Evolutionary conservation across 129 eudicot genomes (phyloP), one percentile per base, ranked within the genome.

Genomic region (Solidago caesia): DNA sequence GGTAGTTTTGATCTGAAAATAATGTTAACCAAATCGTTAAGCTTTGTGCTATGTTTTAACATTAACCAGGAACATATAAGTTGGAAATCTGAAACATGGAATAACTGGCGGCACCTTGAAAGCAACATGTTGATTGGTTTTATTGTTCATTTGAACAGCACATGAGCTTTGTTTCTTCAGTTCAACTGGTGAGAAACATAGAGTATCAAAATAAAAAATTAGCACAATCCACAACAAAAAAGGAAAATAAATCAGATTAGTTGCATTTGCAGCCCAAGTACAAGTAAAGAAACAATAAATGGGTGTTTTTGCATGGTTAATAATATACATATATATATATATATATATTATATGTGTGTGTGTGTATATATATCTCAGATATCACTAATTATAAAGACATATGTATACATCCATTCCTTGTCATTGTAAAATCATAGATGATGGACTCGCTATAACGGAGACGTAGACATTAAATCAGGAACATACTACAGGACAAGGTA

Each of bases 111-210:
- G 44, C 77, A 63, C 76, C 78, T 81, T 86, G 73, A 86, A 89
- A 70, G 91, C 96, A 65, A 89, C 91, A 86, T 84, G 80, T 14
- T 80, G 71, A 55, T 80, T 56, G 48, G 91, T 76, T 82, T 80
- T 89, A 75, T 89, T 89, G 78, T 71, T 45, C 74, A 89, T 73
- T 15, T 79, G 86, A 68, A 89, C 74, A 66, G 86, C 74, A 69
- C 89, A 86, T 57, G 85, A 74, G 82, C 87, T 79, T 75, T 89
- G 91, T 79, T 89, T 89, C 86, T 84, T 86, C 76, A 84, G 74
- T 77, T 89, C 91, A 80, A 89, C 96, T 89, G 80, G 59, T 61
- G 76, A 47, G 67, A 56, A 46, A 66, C 59, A 55, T 44, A 29
- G 43, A 82, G 68, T 42, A 76, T 52, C 72, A 66, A 67, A 9